Evolutionary conservation across 441 rosid species (phyloP), one percentile per base, ranked within the genome.

Genomic region (Melianthus villosus): DNA sequence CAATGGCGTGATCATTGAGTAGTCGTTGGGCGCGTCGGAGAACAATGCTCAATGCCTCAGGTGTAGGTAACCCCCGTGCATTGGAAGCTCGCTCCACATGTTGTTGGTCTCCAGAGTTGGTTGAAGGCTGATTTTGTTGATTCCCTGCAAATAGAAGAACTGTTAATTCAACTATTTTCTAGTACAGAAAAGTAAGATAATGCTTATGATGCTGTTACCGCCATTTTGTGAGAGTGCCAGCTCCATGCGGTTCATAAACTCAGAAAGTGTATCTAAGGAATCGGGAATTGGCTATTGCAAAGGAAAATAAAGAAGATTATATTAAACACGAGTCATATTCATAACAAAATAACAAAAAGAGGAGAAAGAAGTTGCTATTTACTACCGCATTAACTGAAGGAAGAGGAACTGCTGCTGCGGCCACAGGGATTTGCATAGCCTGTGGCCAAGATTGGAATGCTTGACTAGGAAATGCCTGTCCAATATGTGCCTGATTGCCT

Each of bases 251-350:
- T 20, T 54, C 67, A 85, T 82, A 51, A 82, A 85, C 68, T 75
- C 99, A 4, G 69, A 39, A 44, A 85, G 59, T 9, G 87, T 82
- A 43, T 53, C 70, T 56, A 91, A 40, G 10, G 94, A 75, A 68
- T 85, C 87, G 3, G 93, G 93, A 45, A 79, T 71, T 37, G 94
- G 93, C 99, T 91, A 79, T 42, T 64, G 57, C 48, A 27, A n/a
- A n/a, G 38, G 6, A 46, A 32, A 50, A 48, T 48, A 14, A 42
- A 61, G 40, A 43, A 19, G 38, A 26, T 5, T 16, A 17, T 18
- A 37, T 13, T 11, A 45, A 48, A 38, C 42, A 44, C 40, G 36
- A 36, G 48, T 28, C 38, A 36, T 25, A 40, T 22, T 37, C 38
- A 25, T 18, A 14, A 12, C 7, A 0, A 9, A 29, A 41, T 18